Evolutionary conservation across 2,329 filamentous ascomycete species (phyloP).

Genomic region (Curvularia sp.): DNA sequence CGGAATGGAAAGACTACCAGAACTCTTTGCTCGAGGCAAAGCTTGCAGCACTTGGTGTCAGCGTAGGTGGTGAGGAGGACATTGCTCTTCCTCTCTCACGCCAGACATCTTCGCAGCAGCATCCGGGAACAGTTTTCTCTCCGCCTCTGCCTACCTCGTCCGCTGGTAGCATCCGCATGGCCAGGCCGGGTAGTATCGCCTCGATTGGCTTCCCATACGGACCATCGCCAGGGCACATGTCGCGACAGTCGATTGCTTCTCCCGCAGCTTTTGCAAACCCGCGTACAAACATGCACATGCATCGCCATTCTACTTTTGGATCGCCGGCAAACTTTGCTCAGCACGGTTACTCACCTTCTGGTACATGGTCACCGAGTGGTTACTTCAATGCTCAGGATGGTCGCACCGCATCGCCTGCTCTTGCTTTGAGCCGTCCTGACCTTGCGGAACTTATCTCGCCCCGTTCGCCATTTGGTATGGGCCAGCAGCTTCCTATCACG

Average conservation of each 20-base stretch:
- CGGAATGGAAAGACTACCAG: slow-evolving; percentile 80
- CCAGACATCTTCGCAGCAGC: slow-evolving; percentile 74
- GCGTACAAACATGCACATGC: slow-evolving; percentile 64
- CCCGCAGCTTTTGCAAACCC: slow-evolving; percentile 70
- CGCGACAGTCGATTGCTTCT: slow-evolving; percentile 70
- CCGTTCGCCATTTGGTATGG: slow-evolving; percentile 68
- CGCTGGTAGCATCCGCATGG: slow-evolving; percentile 71
- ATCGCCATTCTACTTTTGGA: slow-evolving; percentile 72
- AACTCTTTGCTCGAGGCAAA: slow-evolving; percentile 88
- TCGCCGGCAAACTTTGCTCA: slow-evolving; percentile 72
- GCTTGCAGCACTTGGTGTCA: slow-evolving; percentile 87
- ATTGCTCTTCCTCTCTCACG: slow-evolving; percentile 69
- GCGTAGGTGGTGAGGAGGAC: slow-evolving; percentile 73
- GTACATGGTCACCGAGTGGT: slow-evolving; percentile 52
- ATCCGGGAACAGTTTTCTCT: slow-evolving; percentile 79
- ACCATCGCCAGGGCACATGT: slow-evolving; percentile 63
- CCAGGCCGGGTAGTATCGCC: slow-evolving; percentile 64
- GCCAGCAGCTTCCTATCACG: slow-evolving; percentile 55
- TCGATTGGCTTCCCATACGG: slow-evolving; percentile 65
- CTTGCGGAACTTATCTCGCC: slow-evolving; percentile 48
- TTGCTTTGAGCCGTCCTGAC: slow-evolving; percentile 48
- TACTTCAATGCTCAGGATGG: slow-evolving; percentile 50
- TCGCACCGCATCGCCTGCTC: slow-evolving; percentile 54
- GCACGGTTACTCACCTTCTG: slow-evolving; percentile 64
- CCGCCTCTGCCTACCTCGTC: slow-evolving; percentile 83